These are phyloP conservation scores for Blastobotrys proliferans DNA, from an alignment of 1,139 yeast species.

Conservation along the genomic window DNA sequence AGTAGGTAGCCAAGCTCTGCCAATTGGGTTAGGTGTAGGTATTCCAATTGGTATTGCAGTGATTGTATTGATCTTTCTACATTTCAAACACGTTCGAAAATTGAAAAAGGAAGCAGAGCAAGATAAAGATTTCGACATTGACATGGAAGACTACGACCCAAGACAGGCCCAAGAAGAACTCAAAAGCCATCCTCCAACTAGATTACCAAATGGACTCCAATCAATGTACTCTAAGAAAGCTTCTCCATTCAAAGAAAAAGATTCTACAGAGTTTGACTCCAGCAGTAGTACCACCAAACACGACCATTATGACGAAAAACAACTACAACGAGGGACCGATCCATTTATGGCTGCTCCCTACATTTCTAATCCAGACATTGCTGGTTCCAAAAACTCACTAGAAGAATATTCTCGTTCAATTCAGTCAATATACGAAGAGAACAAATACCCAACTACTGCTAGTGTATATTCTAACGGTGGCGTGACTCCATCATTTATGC, in stretches of 20 bases:
- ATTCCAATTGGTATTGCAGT: conserved; percentile 36
- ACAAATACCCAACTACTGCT: conserved; percentile 8
- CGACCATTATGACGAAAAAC: conserved; percentile 1
- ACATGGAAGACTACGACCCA: conserved; percentile 22
- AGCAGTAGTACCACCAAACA: conserved; percentile 1
- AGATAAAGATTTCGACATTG: conserved; percentile 35
- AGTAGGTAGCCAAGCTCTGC: conserved; percentile 29
- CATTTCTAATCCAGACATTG: conserved; percentile 23
- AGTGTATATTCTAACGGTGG: conserved; percentile 9
- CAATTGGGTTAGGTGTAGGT: conserved; percentile 40
- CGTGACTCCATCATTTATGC: conserved; percentile 9
- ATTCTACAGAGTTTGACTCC: neutral
- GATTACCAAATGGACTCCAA: conserved; percentile 7
- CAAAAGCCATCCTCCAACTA: neutral
- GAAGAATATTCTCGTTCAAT: conserved; percentile 26
- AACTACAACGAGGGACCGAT: too few relatives aligned
- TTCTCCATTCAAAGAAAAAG: neutral
- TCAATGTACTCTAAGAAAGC: too few relatives aligned
- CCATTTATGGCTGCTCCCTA: conserved; percentile 25
- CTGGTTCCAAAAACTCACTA: conserved; percentile 23
- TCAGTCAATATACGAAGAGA: conserved; percentile 17
- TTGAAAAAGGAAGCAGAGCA: conserved; percentile 36
- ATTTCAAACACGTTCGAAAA: conserved; percentile 32
- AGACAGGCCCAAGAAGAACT: too few relatives aligned
- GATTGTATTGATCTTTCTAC: conserved; percentile 31